Evolutionary conservation across 208 protist genomes (phyloP), one percentile per base, ranked within the genome.

Genomic region (Endotrypanum monterogeii): DNA sequence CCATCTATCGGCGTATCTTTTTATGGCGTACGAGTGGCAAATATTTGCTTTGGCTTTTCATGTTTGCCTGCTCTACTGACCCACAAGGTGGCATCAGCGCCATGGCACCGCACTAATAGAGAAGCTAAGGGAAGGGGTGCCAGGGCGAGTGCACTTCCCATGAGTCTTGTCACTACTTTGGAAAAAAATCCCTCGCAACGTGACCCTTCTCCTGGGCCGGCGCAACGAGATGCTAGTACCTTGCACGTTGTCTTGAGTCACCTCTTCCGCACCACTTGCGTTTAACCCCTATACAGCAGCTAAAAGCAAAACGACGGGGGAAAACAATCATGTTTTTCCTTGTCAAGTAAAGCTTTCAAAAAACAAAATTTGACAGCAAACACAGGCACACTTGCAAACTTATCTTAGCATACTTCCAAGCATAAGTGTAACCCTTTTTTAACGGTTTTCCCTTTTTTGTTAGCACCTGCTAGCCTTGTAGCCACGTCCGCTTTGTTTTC

Each of bases 391-490:
- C 30, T 28, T 37, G 58, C 35, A 28, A 32, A 84, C 39, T n/a
- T 48, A 71, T 55, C 56, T 66, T n/a, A n/a, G 30, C 37, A 37
- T 30, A 37, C 46, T 65, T 52, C 52, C 44, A 39, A 25, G 41
- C 57, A 58, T n/a, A n/a, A n/a, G n/a, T n/a, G n/a, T n/a, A n/a
- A n/a, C n/a, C n/a, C n/a, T n/a, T n/a, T n/a, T n/a, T n/a, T n/a
- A 67, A 67, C 66, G 20, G 54, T 52, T 28, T 66, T 14, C 8
- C 25, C 39, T 1, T 11, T 44, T 44, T 30, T 37, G 35, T 44
- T 12, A 44, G 58, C 58, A 35, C 25, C 58, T 46, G 35, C 44
- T 28, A 25, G 20, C 8, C 25, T 63, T 46, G 18, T 46, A 63
- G 58, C 0, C 20, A 63, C 9, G 20, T 46, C 58, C 1, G n/a